phyloP scores from a whole-genome alignment of 192 early-diverging fungal genomes.

The Dissophora ornata region DNA sequence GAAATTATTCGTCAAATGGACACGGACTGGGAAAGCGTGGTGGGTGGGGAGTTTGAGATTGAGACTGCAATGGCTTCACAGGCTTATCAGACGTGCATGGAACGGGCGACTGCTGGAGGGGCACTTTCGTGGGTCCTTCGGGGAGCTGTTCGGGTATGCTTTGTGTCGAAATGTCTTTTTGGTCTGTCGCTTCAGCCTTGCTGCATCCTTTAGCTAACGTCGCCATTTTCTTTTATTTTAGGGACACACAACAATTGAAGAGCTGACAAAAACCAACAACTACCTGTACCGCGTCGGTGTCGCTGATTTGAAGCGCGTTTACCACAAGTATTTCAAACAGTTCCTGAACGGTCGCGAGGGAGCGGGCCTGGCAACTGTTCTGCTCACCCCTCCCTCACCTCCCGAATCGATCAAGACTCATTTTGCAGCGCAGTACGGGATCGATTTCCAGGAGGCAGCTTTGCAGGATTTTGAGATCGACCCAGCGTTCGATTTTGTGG shows the following conservation, averaged over 20 bases:
- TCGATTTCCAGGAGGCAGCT: constrained; percentile 36
- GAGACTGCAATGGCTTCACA: constrained; percentile 48
- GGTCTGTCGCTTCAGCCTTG: neutral
- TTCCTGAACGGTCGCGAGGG: constrained; percentile 62
- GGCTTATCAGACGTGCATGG: constrained; percentile 53
- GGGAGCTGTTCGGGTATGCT: constrained; percentile 35
- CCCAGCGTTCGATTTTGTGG: constrained; percentile 31
- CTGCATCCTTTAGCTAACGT: neutral
- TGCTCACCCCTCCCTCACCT: constrained; percentile 51
- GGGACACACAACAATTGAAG: constrained; percentile 67
- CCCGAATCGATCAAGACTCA: constrained; percentile 52
- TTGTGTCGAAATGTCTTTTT: neutral
- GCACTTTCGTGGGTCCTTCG: constrained; percentile 48
- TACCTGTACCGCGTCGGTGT: constrained; percentile 62
- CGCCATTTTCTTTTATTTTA: constrained; percentile 26
- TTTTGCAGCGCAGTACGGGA: constrained; percentile 39
- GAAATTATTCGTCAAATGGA: constrained; percentile 52
- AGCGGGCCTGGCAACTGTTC: constrained; percentile 40
- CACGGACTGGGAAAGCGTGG: constrained; percentile 38
- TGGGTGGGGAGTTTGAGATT: constrained; percentile 46
- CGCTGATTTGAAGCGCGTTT: constrained; percentile 66
- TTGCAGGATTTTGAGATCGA: constrained; percentile 50
- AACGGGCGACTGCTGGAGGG: constrained; percentile 44
- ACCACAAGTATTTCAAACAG: constrained; percentile 64
- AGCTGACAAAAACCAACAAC: constrained; percentile 56